Conservation (phyloP, 805 yeast species). For the Teunomyces atbi region DNA sequence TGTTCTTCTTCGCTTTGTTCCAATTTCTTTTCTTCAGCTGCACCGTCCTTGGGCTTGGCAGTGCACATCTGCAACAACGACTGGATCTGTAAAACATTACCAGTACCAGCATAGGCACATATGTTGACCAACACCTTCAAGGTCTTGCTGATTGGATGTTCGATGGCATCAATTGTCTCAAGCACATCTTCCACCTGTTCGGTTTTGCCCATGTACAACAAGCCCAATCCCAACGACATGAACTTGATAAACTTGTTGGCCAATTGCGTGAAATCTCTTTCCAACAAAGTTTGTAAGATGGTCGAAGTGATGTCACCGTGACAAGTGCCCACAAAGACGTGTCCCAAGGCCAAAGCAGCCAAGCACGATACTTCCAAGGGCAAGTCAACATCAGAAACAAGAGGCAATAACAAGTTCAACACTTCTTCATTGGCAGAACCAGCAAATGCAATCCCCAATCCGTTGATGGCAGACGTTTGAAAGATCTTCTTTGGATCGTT, state of each 20-base stretch:
- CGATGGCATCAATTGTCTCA: slow-evolving; percentile 92
- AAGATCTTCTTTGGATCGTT: slow-evolving; percentile 60
- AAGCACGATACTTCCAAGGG: slow-evolving; percentile 78
- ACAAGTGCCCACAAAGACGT: slow-evolving; percentile 92
- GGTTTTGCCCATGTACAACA: slow-evolving; percentile 88
- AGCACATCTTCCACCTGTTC: slow-evolving; percentile 92
- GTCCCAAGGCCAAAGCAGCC: slow-evolving; percentile 91
- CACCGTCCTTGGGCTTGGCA: slow-evolving; percentile 57
- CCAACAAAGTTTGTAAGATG: slow-evolving; percentile 84
- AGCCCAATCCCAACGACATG: slow-evolving; percentile 87
- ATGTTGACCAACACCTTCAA: slow-evolving; percentile 86
- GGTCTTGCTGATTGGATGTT: slow-evolving; percentile 88
- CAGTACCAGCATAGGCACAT: slow-evolving; percentile 96
- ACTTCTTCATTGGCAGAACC: slow-evolving; percentile 90
- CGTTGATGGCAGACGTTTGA: slow-evolving; percentile 80
- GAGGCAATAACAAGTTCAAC: slow-evolving; percentile 70
- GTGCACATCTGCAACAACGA: slow-evolving; percentile 86
- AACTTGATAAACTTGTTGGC: slow-evolving; percentile 85
- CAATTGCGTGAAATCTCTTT: slow-evolving; percentile 74
- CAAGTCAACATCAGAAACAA: slow-evolving; percentile 72
- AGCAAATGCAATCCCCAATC: slow-evolving; percentile 92
- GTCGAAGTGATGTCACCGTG: slow-evolving; percentile 94
- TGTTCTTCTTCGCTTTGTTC: slow-evolving; percentile 44
- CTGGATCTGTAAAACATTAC: slow-evolving; percentile 94
- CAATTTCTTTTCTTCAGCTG: slow-evolving; percentile 59